Base-by-base conservation (phyloP, 176 grass and related monocot genomes). In the Avena atlantica region DNA sequence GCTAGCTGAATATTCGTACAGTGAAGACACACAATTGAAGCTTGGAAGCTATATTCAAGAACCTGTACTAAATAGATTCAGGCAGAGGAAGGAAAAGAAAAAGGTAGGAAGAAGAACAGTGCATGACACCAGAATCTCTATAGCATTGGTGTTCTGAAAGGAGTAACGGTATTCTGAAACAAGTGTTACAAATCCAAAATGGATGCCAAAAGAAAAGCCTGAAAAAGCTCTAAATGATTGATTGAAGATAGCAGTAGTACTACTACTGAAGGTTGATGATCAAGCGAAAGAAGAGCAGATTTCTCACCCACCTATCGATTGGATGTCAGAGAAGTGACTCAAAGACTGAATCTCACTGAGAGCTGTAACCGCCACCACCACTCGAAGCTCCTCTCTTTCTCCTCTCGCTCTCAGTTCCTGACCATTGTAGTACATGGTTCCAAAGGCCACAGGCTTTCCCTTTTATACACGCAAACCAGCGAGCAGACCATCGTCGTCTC, bases 281-380 rank as follows among this genome's bases (percentile, higher is more conserved):
- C 48, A 52, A 66, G 44, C 44, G 76, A 70, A 88, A 81, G 78
- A 76, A 34, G 65, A 68, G 63, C 56, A 17, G 68, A 40, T 48
- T 25, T 78, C 72, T 85, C 55, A 82, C 86, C 86, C 55, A 91
- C 81, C 85, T 84, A 17, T 59, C 55, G 36, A 78, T 71, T 45
- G 31, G 64, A 82, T 88, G 90, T 88, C 90, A 91, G 90, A 82
- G 78, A 91, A 85, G 70, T 84, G 80, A 87, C 85, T 82, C 77
- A 53, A 80, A 55, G 62, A 81, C 76, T 81, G 88, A 78, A 79
- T 76, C 77, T 19, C 34, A 59, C 81, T 87, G 78, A 84, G 78
- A 84, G 71, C 85, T 77, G 55, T 52, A 82, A 85, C 83, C 55
- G 57, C 52, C 69, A 23, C 47, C 80, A 42, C 40, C 40, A 42